These are phyloP conservation scores for Wickerhamomyces alni DNA, from an alignment of 805 yeast species.

Conservation along the genomic window DNA sequence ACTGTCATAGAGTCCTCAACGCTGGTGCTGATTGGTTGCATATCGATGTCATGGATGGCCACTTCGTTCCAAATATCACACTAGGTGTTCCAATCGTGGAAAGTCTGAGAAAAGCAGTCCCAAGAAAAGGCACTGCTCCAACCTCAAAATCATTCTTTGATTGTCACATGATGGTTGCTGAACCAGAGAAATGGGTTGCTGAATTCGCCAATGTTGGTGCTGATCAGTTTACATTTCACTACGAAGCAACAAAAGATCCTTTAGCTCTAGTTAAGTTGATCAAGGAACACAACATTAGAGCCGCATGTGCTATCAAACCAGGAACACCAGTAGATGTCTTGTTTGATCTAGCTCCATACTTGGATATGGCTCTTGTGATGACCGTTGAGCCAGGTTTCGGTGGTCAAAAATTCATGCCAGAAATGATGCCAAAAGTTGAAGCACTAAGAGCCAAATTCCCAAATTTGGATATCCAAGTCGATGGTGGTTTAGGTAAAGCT, in stretches of 20 bases:
- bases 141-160: slow-evolving; percentile 62
- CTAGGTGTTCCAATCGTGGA: slow-evolving; percentile 88
- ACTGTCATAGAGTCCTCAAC: slow-evolving; percentile 74
- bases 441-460: slow-evolving; percentile 70
- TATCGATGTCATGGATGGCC: slow-evolving; percentile 98
- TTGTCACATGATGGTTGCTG: slow-evolving; percentile 97
- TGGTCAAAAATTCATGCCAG: slow-evolving; percentile 92
- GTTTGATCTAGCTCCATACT: slow-evolving; percentile 62
- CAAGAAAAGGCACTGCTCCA: slow-evolving; percentile 47
- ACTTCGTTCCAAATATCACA: slow-evolving; percentile 94
- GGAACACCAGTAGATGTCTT: slow-evolving; percentile 83
- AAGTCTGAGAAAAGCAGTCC: slow-evolving; percentile 70
- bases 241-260: slow-evolving; percentile 85
- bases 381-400: slow-evolving; percentile 99
- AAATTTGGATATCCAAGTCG: slow-evolving; percentile 84
- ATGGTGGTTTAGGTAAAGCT: slow-evolving; percentile 88
- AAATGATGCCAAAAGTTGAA: slow-evolving; percentile 94
- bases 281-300: slow-evolving; percentile 78
- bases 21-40: slow-evolving; percentile 95
- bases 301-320: slow-evolving; percentile 93
- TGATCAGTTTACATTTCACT: slow-evolving; percentile 93
- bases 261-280: slow-evolving; percentile 67
- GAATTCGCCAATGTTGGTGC: slow-evolving; percentile 93
- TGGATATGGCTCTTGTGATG: slow-evolving; percentile 96
- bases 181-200: slow-evolving; percentile 90